phyloP scores from a whole-genome alignment of 106 monocot species.

The Allium cepa region DNA sequence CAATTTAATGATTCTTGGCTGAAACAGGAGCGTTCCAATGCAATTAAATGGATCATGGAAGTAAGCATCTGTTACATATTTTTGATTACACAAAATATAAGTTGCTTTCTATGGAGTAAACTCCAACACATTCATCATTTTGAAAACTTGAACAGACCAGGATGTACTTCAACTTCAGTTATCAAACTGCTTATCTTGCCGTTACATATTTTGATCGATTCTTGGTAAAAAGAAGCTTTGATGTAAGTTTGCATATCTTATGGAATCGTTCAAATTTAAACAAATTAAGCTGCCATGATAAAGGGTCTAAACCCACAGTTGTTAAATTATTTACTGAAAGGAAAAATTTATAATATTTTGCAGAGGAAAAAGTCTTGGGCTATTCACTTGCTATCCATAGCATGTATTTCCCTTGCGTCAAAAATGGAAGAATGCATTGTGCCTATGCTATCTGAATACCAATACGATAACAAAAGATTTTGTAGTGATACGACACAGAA shows the following conservation, averaged over 20 bases:
- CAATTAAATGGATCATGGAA: conserved; percentile 69
- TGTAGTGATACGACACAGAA: conserved; percentile 35
- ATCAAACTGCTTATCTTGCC: conserved; percentile 59
- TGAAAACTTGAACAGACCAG: conserved; percentile 27
- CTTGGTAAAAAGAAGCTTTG: conserved; percentile 41
- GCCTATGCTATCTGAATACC: conserved; percentile 49
- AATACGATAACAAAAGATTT: conserved; percentile 30
- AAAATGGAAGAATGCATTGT: conserved; percentile 75
- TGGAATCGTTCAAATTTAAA: neutral
- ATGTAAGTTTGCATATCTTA: conserved; percentile 24
- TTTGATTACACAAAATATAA: neutral
- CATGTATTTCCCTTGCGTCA: conserved; percentile 87
- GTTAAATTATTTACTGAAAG: too few relatives aligned
- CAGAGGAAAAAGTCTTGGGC: conserved; percentile 58
- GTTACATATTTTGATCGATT: conserved; percentile 73
- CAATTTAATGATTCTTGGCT: conserved; percentile 17
- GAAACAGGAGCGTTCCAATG: conserved; percentile 36
- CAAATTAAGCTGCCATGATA: too few relatives aligned
- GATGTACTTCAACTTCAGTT: conserved; percentile 44
- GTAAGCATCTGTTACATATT: conserved; percentile 16
- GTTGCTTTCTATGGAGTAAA: neutral
- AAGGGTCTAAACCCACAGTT: too few relatives aligned
- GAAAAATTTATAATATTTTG: too few relatives aligned
- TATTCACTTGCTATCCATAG: conserved; percentile 46
- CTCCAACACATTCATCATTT: neutral